phyloP scores from a whole-genome alignment of 768 basidiomycete species.

The Leccinum subgranulosum region DNA sequence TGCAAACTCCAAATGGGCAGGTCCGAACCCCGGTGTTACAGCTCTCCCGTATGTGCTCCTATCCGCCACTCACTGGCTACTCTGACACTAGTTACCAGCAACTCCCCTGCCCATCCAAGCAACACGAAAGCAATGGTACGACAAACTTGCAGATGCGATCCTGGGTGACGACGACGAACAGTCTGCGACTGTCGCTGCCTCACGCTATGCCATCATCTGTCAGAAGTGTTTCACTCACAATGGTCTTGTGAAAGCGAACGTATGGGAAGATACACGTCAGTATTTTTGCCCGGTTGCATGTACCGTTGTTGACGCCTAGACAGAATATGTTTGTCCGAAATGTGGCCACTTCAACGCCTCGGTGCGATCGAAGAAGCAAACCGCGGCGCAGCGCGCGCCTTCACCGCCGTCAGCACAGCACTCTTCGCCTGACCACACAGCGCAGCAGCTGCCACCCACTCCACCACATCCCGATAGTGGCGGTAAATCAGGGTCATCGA shows the following conservation, averaged over 20 bases:
- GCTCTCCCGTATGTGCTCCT: constrained; percentile 36
- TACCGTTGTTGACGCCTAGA: constrained; percentile 1
- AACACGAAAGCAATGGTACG: constrained; percentile 79
- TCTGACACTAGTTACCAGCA: constrained; percentile 28
- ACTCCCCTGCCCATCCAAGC: constrained; percentile 39
- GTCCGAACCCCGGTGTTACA: constrained; percentile 30
- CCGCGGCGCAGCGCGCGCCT: constrained; percentile 22
- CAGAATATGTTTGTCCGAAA: constrained; percentile 85
- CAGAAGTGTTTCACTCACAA: constrained; percentile 86
- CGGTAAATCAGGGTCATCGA: not conserved
- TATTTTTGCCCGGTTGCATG: constrained; percentile 17
- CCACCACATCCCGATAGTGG: not conserved
- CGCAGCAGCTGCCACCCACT: constrained; percentile 1
- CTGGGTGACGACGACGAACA: constrained; percentile 71
- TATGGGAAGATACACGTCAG: constrained; percentile 83
- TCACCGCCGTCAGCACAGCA: constrained; percentile 23
- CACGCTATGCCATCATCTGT: constrained; percentile 83
- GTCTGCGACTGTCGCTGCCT: constrained; percentile 36
- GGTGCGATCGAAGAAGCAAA: constrained; percentile 31
- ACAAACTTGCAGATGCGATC: constrained; percentile 83
- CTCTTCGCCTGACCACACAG: constrained; percentile 7
- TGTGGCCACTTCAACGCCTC: constrained; percentile 80
- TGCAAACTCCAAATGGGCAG: constrained; percentile 24
- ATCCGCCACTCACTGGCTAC: not conserved
- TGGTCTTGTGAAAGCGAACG: constrained; percentile 77